These are phyloP conservation scores for Amanita thiersii DNA, from an alignment of 768 basidiomycete genomes.

Conservation along the genomic window DNA sequence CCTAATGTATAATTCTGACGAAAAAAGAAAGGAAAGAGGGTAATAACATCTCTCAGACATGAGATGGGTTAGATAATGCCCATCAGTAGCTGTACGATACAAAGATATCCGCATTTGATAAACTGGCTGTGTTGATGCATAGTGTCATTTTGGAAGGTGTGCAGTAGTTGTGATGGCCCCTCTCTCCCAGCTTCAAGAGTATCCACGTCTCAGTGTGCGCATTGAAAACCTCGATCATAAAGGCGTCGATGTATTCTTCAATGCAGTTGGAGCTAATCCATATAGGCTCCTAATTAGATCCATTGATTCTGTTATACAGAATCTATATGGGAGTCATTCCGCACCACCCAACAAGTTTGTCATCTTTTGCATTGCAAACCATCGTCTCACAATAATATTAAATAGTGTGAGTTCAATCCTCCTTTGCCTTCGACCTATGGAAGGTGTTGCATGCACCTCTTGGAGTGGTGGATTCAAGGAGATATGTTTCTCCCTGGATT, in stretches of 20 bases:
- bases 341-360: too few relatives aligned
- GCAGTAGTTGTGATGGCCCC: too few relatives aligned
- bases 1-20: neutral
- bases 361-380: too few relatives aligned
- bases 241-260: slow-evolving; percentile 1
- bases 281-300: neutral
- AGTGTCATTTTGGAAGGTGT: too few relatives aligned
- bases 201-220: neutral
- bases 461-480: slow-evolving; percentile 56
- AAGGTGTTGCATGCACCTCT: slow-evolving; percentile 62
- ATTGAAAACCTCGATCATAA: neutral
- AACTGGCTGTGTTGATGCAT: too few relatives aligned
- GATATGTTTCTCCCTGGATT: slow-evolving; percentile 63
- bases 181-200: neutral
- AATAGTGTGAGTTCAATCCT: slow-evolving; percentile 43
- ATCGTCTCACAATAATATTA: slow-evolving; percentile 8
- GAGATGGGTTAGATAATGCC: too few relatives aligned
- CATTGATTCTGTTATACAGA: neutral
- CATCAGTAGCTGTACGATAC: too few relatives aligned
- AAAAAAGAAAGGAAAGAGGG: neutral
- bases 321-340: neutral
- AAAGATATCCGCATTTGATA: too few relatives aligned
- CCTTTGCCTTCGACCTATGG: slow-evolving; percentile 58
- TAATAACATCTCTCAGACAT: neutral
- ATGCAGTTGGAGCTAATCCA: neutral